Base-by-base conservation (phyloP, 2,329 filamentous ascomycete species). In the Aurifilum marmelostoma region DNA sequence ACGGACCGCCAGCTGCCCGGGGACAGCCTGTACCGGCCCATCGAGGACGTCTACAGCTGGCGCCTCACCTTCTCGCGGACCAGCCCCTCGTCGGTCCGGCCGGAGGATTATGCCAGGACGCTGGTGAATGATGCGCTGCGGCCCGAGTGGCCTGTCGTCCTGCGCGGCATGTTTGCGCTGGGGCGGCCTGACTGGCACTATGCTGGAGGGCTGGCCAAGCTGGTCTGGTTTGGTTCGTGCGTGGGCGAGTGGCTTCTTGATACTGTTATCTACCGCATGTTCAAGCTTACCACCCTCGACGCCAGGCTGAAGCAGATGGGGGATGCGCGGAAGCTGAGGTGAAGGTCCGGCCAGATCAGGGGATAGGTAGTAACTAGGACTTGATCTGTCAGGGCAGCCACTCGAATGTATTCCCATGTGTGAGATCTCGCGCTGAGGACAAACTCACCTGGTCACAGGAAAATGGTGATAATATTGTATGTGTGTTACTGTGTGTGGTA, bases 21-120 rank as follows among this genome's bases (percentile, higher is more conserved):
- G 14, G 76, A 75, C 60, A 87, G 84, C 59, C 78, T 85, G 27
- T 88, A 88, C 76, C 71, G 74, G 75, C 80, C 80, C 7, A 79
- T 84, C 2, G 66, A 59, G 63, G 70, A 70, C 43, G 37, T 71
- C 18, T 71, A 71, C 47, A 41, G 58, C 27, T 71, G 70, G 70
- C 66, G 70, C 4, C 68, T 71, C 24, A 68, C 66, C 6, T 71
- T 71, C 29, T 70, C 68, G 32, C 65, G 67, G 41, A 54, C 43
- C 0, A 64, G 47, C 3, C 50, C 70, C n/a, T 37, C 60, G 6
- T 63, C 67, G 1, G 67, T 71, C 21, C n/a, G 43, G 4, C 68
- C 70, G 1, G 59, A 37, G 1, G 64, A 12, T 27, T 71, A 71
- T 27, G 70, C 70, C 18, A 47, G 47, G 16, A 65, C 29, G 47